Conservation (phyloP, 2,329 filamentous ascomycete genomes). For the Cytospora piceicola region DNA sequence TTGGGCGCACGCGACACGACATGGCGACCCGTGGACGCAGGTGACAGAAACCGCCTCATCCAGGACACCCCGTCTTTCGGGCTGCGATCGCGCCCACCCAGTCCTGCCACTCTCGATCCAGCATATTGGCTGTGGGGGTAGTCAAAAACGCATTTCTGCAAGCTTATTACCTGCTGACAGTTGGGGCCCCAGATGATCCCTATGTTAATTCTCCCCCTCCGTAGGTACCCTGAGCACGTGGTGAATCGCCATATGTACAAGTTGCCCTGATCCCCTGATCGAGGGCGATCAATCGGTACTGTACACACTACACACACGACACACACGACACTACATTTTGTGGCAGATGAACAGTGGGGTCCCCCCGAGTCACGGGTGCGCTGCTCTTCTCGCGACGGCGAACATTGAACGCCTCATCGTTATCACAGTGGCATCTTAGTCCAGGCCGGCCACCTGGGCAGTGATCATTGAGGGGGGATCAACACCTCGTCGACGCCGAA, state of each 20-base stretch:
- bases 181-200: background rate
- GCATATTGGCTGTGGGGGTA: background rate
- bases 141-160: background rate
- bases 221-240: background rate
- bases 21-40: too few relatives aligned
- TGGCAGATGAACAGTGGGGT: conserved; percentile 1
- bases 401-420: background rate
- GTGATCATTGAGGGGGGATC: background rate
- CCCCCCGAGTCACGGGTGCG: background rate
- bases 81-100: background rate
- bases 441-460: too few relatives aligned
- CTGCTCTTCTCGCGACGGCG: background rate
- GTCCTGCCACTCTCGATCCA: background rate
- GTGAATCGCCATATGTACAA: background rate
- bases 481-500: background rate
- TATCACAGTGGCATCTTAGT: background rate
- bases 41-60: background rate
- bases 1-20: background rate
- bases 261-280: background rate
- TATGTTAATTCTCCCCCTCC: background rate
- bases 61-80: background rate
- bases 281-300: background rate
- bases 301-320: too few relatives aligned
- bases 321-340: too few relatives aligned
- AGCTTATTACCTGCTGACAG: conserved; percentile 5